Evolutionary conservation across 148 eudicot genomes (phyloP).

Genomic region (Spergularia marina): DNA sequence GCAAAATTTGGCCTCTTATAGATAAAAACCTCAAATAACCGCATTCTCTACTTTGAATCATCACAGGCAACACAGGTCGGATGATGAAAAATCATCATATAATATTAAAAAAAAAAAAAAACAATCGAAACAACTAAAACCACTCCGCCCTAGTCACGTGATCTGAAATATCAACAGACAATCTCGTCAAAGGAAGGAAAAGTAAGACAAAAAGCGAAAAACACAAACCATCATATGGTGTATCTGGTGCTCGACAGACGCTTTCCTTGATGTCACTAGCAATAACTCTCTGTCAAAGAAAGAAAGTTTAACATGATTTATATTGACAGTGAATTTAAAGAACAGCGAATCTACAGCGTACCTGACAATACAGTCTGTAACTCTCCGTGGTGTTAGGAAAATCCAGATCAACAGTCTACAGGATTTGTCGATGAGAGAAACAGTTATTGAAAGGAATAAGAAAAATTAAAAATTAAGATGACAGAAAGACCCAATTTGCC

Average conservation of each 20-base stretch:
- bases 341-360: conserved; percentile 22
- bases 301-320: conserved; percentile 7
- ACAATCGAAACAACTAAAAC: neutral
- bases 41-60: neutral
- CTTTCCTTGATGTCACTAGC: conserved; percentile 94
- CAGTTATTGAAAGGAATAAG: neutral
- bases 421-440: conserved; percentile 17
- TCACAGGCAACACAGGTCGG: neutral
- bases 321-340: neutral
- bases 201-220: neutral
- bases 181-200: neutral
- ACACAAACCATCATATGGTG: conserved; percentile 87
- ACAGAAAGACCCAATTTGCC: neutral
- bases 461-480: neutral
- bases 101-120: neutral
- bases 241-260: conserved; percentile 97
- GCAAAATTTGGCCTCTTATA: neutral
- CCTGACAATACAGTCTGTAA: conserved; percentile 91
- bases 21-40: neutral
- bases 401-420: conserved; percentile 79
- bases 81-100: neutral
- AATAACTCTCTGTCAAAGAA: conserved; percentile 67
- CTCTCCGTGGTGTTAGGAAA: conserved; percentile 88
- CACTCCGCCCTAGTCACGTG: neutral
- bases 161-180: neutral